A percentile compares a stretch with the other conserved stretches of the same genome.
Conservation (phyloP, 1,284 basidiomycete species). For the Microbotryum saponariae region DNA sequence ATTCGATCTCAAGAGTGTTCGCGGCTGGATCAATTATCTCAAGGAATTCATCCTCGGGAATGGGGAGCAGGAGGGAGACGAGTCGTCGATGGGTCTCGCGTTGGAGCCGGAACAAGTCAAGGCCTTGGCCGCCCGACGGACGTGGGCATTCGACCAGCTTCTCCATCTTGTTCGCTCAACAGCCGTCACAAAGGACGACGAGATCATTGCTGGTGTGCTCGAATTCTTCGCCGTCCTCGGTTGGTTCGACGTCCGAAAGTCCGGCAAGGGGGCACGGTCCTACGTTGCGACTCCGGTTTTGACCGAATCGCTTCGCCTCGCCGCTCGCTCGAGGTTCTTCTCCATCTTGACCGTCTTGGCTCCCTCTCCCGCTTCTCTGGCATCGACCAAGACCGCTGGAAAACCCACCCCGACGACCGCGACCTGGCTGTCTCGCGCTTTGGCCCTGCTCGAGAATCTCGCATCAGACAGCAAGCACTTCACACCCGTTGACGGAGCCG, state of each 20-base stretch:
- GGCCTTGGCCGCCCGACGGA: conserved; percentile 44
- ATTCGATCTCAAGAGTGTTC: conserved; percentile 67
- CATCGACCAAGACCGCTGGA: neutral
- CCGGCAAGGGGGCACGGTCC: conserved; percentile 61
- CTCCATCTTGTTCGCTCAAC: conserved; percentile 38
- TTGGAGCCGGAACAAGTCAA: conserved; percentile 18
- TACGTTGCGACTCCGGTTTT: conserved; percentile 59
- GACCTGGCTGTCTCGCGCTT: conserved; percentile 68
- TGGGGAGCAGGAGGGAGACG: conserved; percentile 48
- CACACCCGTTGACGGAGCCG: conserved; percentile 50
- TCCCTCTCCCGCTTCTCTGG: neutral
- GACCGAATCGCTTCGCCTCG: conserved; percentile 59
- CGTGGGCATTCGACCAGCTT: conserved; percentile 84
- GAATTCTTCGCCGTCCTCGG: conserved; percentile 79
- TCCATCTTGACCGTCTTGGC: conserved; percentile 64
- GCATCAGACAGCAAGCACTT: conserved; percentile 67
- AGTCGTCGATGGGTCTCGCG: conserved; percentile 45
- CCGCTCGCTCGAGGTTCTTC: conserved; percentile 63
- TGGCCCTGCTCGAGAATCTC: conserved; percentile 52
- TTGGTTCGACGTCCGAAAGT: conserved; percentile 64
- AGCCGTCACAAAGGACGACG: conserved; percentile 64
- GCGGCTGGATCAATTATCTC: conserved; percentile 67
- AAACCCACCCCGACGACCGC: conserved; percentile 37
- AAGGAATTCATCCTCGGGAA: conserved; percentile 50
- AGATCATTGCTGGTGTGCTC: conserved; percentile 64